These are phyloP conservation scores for Chenopodium suecicum DNA, from an alignment of 148 eudicot genomes.

Conservation along the genomic window DNA sequence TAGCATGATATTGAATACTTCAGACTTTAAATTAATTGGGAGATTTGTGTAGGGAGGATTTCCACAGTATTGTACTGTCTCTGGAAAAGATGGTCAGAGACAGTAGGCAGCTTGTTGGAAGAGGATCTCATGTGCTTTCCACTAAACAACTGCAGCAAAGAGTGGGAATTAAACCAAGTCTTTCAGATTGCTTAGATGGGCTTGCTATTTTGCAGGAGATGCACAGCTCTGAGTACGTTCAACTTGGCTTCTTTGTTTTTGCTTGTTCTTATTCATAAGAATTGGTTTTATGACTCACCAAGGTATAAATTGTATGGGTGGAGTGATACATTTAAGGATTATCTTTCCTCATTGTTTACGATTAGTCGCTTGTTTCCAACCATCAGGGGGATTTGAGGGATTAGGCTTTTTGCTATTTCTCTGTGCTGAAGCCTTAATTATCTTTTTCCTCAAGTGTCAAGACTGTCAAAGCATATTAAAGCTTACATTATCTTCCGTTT, in stretches of 20 bases:
- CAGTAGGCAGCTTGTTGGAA: constrained; percentile 61
- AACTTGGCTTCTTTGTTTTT: neutral
- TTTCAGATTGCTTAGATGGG: constrained; percentile 82
- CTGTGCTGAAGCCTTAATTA: neutral
- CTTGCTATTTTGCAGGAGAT: constrained; percentile 65
- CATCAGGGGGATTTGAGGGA: neutral
- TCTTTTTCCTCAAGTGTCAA: neutral
- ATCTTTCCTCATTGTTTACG: neutral
- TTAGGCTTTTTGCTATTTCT: neutral
- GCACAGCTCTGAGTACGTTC: constrained; percentile 78
- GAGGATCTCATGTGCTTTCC: constrained; percentile 48
- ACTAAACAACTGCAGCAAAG: constrained; percentile 54
- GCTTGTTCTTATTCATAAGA: constrained; percentile 2
- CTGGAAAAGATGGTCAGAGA: constrained; percentile 73
- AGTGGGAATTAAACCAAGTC: constrained; percentile 74
- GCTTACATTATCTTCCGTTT: constrained; percentile 1
- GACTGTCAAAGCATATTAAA: neutral
- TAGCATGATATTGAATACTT: neutral
- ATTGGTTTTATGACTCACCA: neutral
- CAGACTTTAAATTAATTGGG: neutral
- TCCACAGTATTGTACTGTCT: constrained; percentile 45
- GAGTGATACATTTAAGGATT: neutral
- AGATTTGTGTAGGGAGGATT: constrained; percentile 50
- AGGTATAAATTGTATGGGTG: neutral
- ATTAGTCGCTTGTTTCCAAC: neutral